Percentiles rank a stretch among this genome's conserved stretches.
Conservation (phyloP, 2,329 filamentous ascomycete species). For the Phyllosticta paracitricarpa region DNA sequence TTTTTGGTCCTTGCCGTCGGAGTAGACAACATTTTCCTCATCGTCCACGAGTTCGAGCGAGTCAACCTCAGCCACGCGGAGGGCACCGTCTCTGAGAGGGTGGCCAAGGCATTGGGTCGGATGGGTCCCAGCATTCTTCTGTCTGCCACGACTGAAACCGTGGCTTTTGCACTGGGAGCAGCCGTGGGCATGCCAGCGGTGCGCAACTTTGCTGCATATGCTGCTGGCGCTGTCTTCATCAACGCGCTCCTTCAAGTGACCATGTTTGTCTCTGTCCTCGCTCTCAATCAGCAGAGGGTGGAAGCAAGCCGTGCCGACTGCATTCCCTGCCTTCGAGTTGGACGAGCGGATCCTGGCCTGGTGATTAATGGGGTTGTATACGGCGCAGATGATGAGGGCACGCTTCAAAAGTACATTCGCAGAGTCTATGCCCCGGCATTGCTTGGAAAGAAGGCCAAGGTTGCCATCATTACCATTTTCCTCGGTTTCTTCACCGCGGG, state of each 20-base stretch:
- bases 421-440: slow-evolving; percentile 78
- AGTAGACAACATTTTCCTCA: slow-evolving; percentile 97
- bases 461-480: slow-evolving; percentile 67
- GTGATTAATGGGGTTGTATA: slow-evolving; percentile 54
- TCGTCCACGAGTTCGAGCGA: slow-evolving; percentile 95
- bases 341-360: slow-evolving; percentile 60
- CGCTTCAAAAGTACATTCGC: slow-evolving; percentile 78
- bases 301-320: slow-evolving; percentile 86
- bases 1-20: slow-evolving; percentile 94
- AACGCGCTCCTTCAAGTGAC: slow-evolving; percentile 96
- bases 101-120: slow-evolving; percentile 79
- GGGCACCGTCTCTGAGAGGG: slow-evolving; percentile 72
- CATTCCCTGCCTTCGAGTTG: slow-evolving; percentile 78
- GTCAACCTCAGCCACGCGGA: slow-evolving; percentile 89
- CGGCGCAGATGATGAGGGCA: slow-evolving; percentile 72
- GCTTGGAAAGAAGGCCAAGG: slow-evolving; percentile 70
- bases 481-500: slow-evolving; percentile 79
- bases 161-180: slow-evolving; percentile 83
- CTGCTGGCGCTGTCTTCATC: slow-evolving; percentile 90
- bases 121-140: slow-evolving; percentile 97
- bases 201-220: slow-evolving; percentile 93
- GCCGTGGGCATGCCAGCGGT: slow-evolving; percentile 98
- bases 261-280: slow-evolving; percentile 87
- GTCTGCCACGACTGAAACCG: slow-evolving; percentile 88
- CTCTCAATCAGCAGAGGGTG: slow-evolving; percentile 82